A percentile compares a stretch with the other conserved stretches of the same genome.
phyloP scores from a whole-genome alignment of 495 filamentous ascomycete species.

The Articulospora tetracladia region DNA sequence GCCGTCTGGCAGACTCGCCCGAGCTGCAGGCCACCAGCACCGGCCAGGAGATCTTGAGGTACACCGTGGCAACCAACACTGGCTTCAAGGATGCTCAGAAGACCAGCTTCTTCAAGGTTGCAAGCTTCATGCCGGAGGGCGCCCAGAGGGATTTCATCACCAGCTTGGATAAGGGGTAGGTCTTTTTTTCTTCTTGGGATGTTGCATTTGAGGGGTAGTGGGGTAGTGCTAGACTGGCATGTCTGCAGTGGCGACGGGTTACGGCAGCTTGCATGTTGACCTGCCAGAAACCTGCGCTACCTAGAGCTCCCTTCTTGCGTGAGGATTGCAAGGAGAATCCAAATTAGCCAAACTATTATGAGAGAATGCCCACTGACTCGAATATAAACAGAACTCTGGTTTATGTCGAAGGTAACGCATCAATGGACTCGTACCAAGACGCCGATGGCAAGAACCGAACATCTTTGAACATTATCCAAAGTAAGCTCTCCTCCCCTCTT shows the following conservation, averaged over 20 bases:
- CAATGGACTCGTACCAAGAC: conserved; percentile 56
- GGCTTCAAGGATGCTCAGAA: conserved; percentile 57
- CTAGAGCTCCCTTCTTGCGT: too few species aligned
- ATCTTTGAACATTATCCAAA: conserved; percentile 62
- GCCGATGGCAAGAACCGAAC: conserved; percentile 56
- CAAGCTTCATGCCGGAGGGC: conserved; percentile 57
- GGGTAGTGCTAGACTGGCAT: background rate
- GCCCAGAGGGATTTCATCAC: conserved; percentile 61
- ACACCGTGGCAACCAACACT: conserved; percentile 55
- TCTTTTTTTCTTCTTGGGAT: conserved; percentile 23
- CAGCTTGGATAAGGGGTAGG: conserved; percentile 75
- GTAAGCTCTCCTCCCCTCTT: conserved; percentile 44
- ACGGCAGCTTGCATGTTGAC: too few species aligned
- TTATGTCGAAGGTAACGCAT: conserved; percentile 70
- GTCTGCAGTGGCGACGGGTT: too few species aligned
- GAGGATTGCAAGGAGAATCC: too few species aligned
- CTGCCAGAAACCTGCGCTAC: too few species aligned
- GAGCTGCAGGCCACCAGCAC: conserved; percentile 62
- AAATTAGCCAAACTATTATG: too few species aligned
- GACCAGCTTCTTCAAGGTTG: conserved; percentile 75
- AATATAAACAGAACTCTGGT: conserved; percentile 21
- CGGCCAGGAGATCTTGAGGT: conserved; percentile 65
- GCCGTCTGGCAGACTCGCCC: conserved; percentile 66
- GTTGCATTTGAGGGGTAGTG: background rate
- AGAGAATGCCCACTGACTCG: background rate